Evolutionary conservation across 495 filamentous ascomycete species (phyloP), one percentile per base, ranked within the genome.

Genomic region (Clohesyomyces aquaticus): DNA sequence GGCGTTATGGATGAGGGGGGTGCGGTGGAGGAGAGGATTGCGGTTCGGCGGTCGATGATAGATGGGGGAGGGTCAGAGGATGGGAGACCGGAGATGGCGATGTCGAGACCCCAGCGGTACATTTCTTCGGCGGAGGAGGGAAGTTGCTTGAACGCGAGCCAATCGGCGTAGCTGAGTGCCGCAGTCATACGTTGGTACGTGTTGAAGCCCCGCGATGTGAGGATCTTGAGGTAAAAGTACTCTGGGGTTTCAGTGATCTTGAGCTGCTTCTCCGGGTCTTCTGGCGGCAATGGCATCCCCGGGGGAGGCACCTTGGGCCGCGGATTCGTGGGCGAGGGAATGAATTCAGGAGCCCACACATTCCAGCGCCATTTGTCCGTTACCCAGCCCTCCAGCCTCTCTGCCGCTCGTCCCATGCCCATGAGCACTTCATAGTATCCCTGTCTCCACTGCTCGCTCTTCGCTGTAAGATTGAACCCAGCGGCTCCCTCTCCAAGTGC

Each of bases 391-490:
- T 95, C 91, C 21, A 93, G 75, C 63, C 89, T 85, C 77, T 96
- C 92, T 2, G 91, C 87, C 1, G 87, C 84, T 62, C 84, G 85
- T 0, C 87, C 91, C 61, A 81, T 81, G 10, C 87, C 81, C 85
- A 96, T 89, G 23, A 96, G 73, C 19, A 85, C 81, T 66, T 93
- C 83, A 73, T 85, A 91, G 70, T 96, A 96, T 0, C 91, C 89
- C 52, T 89, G 79, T 68, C 88, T 77, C 92, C 92, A 96, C 28
- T 86, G 77, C 73, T 93, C 88, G 41, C 84, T 83, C 74, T 92
- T 96, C 1, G 74, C 77, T 0, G 83, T 84, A 57, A 94, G 77
- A 77, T 96, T 91, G 42, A 81, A 82, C 0, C 86, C 87, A 6
- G 81, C 82, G 58, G 76, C 81, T 0, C 84, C 83, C 22, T 85